Evolutionary conservation across 2,329 filamentous ascomycete genomes (phyloP).

Genomic region (Corinectria fuckeliana): DNA sequence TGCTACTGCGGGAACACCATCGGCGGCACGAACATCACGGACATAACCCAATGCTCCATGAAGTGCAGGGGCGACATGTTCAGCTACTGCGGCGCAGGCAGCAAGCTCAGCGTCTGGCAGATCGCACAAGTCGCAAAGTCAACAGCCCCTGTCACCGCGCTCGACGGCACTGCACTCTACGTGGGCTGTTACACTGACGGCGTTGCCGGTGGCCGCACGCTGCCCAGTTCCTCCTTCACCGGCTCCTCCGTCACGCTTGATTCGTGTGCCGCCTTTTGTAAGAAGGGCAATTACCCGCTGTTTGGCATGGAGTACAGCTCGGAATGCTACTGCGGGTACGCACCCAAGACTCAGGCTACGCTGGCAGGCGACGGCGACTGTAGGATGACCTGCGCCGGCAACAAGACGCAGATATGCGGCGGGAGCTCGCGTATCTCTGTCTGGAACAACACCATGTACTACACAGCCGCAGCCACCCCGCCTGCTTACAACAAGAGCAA

Average conservation of each 20-base stretch:
- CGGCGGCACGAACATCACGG: slow-evolving; percentile 16
- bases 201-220: slow-evolving; percentile 28
- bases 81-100: slow-evolving; percentile 35
- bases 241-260: slow-evolving; percentile 29
- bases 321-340: slow-evolving; percentile 32
- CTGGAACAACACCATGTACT: slow-evolving; percentile 28
- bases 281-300: slow-evolving; percentile 29
- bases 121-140: slow-evolving; percentile 22
- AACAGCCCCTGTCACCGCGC: slow-evolving; percentile 18
- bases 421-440: slow-evolving; percentile 29
- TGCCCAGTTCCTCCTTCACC: slow-evolving; percentile 24
- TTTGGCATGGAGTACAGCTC: slow-evolving; percentile 34
- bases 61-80: slow-evolving; percentile 34
- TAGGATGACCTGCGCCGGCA: slow-evolving; percentile 26
- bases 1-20: slow-evolving; percentile 37
- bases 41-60: slow-evolving; percentile 35
- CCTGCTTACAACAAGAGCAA: neutral
- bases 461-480: neutral
- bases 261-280: slow-evolving; percentile 30
- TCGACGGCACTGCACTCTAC: slow-evolving; percentile 23
- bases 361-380: slow-evolving; percentile 27
- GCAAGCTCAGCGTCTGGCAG: slow-evolving; percentile 32
- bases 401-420: slow-evolving; percentile 27
- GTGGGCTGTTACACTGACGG: slow-evolving; percentile 33
- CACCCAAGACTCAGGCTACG: slow-evolving; percentile 25